Percentiles rank a stretch among this genome's conserved stretches.
phyloP scores from a whole-genome alignment of 495 filamentous ascomycete species.

The Jackrogersella minutella region DNA sequence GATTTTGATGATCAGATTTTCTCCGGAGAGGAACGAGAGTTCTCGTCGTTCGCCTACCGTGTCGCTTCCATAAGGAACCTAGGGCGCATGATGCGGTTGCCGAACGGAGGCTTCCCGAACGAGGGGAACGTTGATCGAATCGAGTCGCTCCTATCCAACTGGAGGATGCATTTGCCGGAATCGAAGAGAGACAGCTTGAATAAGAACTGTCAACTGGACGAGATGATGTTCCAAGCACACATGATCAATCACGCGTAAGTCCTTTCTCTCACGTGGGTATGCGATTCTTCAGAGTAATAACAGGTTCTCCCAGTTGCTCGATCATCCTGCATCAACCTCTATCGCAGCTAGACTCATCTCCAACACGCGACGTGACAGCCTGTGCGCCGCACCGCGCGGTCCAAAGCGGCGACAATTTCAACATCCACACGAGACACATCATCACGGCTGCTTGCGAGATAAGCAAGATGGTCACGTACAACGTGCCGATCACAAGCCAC shows the following conservation, averaged over 20 bases:
- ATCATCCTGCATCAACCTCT: conserved; percentile 80
- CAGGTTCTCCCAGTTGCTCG: conserved; percentile 48
- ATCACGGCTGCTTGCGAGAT: conserved; percentile 80
- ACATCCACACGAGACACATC: conserved; percentile 81
- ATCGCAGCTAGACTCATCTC: conserved; percentile 65
- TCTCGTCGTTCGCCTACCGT: conserved; percentile 81
- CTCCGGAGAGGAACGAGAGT: conserved; percentile 65
- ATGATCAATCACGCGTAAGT: conserved; percentile 77
- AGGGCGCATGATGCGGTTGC: conserved; percentile 72
- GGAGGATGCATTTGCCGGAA: conserved; percentile 80
- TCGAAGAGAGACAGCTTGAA: conserved; percentile 76
- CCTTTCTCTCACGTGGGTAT: not conserved
- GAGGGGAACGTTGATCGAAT: conserved; percentile 61
- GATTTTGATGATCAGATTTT: conserved; percentile 78
- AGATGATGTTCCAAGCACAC: conserved; percentile 91
- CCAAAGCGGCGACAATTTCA: conserved; percentile 63
- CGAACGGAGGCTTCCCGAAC: conserved; percentile 53
- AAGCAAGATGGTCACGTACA: conserved; percentile 78
- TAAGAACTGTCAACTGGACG: conserved; percentile 74
- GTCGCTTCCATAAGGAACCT: conserved; percentile 78
- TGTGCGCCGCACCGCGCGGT: conserved; percentile 65
- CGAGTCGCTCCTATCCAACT: conserved; percentile 81
- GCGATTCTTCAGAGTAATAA: not conserved
- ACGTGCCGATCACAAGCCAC: conserved; percentile 74
- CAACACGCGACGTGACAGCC: conserved; percentile 62